Percentiles rank a stretch among this genome's conserved stretches.
These are phyloP conservation scores for Lagenidium sp. DNA, from an alignment of 352 stramenopile genomes.

Conservation along the genomic window DNA sequence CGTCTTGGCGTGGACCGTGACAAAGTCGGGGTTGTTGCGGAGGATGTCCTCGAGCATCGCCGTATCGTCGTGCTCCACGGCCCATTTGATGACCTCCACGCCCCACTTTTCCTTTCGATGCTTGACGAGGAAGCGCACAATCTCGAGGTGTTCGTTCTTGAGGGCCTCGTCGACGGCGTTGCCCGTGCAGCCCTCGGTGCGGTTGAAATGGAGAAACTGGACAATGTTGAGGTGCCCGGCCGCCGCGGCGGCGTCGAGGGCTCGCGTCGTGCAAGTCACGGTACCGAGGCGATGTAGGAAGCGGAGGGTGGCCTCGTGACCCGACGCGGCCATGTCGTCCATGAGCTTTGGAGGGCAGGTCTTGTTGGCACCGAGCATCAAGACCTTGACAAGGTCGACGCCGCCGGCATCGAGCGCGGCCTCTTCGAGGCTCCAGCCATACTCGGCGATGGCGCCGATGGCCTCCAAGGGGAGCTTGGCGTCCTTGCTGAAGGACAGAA, in stretches of 20 bases:
- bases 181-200: conserved; percentile 33
- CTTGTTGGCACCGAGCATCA: conserved; percentile 19
- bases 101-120: conserved; percentile 36
- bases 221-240: conserved; percentile 30
- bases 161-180: conserved; percentile 24
- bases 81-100: conserved; percentile 22
- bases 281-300: conserved; percentile 24
- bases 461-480: conserved; percentile 32
- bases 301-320: conserved; percentile 26
- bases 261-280: conserved; percentile 21
- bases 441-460: conserved; percentile 31
- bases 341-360: conserved; percentile 16
- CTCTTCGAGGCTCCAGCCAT: conserved; percentile 25
- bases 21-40: conserved; percentile 15
- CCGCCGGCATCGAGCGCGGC: conserved; percentile 19
- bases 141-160: conserved; percentile 17
- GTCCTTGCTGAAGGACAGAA: conserved; percentile 4
- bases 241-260: conserved; percentile 33
- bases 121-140: conserved; percentile 39
- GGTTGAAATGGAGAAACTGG: conserved; percentile 35
- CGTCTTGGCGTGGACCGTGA: conserved; percentile 35
- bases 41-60: conserved; percentile 23
- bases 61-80: conserved; percentile 24
- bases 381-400: conserved; percentile 22
- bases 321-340: conserved; percentile 22